phyloP scores from a whole-genome alignment of 108 stramenopile genomes.

The Nitzschia sp. region DNA sequence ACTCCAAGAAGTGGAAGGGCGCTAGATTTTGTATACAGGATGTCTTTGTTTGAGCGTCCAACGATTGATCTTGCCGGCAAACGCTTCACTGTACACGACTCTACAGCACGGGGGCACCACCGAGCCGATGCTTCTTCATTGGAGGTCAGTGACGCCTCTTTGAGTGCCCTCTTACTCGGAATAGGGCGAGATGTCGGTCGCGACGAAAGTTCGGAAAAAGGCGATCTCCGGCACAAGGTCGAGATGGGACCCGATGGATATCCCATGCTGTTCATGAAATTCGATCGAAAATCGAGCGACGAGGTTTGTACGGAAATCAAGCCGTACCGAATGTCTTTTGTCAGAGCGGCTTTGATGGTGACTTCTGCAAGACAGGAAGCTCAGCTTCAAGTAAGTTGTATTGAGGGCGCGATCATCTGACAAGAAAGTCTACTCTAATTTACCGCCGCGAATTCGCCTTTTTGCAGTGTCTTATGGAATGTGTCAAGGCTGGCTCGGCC shows the following conservation, averaged over 20 bases:
- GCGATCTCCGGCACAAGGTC: conserved; percentile 15
- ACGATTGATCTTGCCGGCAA: conserved; percentile 71
- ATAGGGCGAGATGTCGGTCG: conserved; percentile 36
- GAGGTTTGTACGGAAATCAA: conserved; percentile 51
- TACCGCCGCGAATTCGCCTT: no score
- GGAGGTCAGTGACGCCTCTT: conserved; percentile 77
- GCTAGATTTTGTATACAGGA: conserved; percentile 75
- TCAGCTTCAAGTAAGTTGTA: conserved; percentile 42
- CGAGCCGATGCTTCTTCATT: conserved; percentile 78
- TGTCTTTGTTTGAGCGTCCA: conserved; percentile 76
- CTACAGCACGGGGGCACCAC: conserved; percentile 47
- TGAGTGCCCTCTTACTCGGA: conserved; percentile 60
- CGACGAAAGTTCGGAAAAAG: conserved; percentile 2
- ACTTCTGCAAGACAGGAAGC: conserved; percentile 79
- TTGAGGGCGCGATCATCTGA: no score
- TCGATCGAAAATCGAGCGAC: conserved; percentile 26
- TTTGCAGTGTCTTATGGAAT: conserved; percentile 62
- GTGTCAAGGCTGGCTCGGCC: conserved; percentile 75
- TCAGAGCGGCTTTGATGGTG: conserved; percentile 77
- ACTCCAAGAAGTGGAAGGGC: conserved; percentile 77
- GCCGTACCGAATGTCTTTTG: conserved; percentile 75
- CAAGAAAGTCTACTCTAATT: no score
- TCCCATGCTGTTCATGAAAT: conserved; percentile 56
- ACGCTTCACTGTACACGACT: conserved; percentile 72
- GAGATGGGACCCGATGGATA: conserved; percentile 65